These are phyloP conservation scores for Isoetes engelmannii DNA, from an alignment of 83 land plant species.

Conservation along the genomic window DNA sequence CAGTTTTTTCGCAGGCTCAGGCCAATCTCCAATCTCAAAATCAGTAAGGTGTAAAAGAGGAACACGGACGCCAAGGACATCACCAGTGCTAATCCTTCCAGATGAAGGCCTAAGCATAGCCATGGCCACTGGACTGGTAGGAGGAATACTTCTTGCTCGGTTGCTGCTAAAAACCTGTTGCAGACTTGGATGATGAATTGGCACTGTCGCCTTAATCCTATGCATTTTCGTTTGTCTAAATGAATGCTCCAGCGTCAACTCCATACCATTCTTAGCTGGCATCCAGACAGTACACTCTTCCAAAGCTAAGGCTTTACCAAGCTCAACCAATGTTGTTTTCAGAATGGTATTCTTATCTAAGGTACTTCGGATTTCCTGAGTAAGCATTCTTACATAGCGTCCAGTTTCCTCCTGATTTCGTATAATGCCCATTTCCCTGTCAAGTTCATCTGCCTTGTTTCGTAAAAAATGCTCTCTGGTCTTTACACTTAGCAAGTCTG, in stretches of 20 bases:
- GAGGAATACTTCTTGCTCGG: background rate
- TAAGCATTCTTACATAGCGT: background rate
- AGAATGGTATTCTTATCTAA: constrained; percentile 5
- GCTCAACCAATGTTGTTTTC: constrained; percentile 16
- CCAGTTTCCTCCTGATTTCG: background rate
- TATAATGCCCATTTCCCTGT: constrained; percentile 1
- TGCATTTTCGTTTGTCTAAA: background rate
- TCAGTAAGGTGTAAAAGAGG: constrained; percentile 4
- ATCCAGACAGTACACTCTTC: constrained; percentile 14
- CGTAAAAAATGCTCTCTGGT: constrained; percentile 1
- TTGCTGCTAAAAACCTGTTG: constrained; percentile 3
- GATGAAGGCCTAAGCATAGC: background rate
- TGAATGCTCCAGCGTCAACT: background rate
- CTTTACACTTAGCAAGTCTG: background rate
- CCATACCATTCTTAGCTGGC: constrained; percentile 1
- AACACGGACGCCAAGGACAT: background rate
- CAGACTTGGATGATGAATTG: constrained; percentile 8
- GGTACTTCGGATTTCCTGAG: constrained; percentile 1
- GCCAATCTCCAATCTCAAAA: background rate
- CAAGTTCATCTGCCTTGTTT: background rate
- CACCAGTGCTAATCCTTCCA: background rate
- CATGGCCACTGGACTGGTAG: constrained; percentile 6
- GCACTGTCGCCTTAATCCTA: background rate
- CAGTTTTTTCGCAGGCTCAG: constrained; percentile 41
- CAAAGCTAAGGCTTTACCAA: constrained; percentile 2